Evolutionary conservation across 768 basidiomycete species (phyloP), one percentile per base, ranked within the genome.

Genomic region (Russula sp.): DNA sequence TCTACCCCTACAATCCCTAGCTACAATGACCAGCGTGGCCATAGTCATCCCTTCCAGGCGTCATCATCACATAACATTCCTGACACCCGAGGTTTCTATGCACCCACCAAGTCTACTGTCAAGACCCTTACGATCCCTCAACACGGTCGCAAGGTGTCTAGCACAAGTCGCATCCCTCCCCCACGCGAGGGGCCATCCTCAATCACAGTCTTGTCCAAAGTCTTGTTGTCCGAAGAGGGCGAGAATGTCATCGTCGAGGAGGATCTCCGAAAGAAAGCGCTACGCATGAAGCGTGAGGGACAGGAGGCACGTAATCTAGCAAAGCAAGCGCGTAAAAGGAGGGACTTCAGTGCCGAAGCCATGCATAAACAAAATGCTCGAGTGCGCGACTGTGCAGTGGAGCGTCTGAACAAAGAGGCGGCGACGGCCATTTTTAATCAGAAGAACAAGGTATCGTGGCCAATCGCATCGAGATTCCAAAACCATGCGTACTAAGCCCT

Each of bases 391-490:
- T 34, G 18, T 6, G 40, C 30, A 10, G 46, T 24, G 55, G 51
- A 61, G n/a, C 3, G n/a, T 6, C 24, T 65, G 24, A 40, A 65
- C 18, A n/a, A 34, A 14, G 32, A 16, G 30, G 64, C 64, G 13
- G 54, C 64, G 5, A 11, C 26, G 38, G 24, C 55, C 36, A 26
- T 56, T 7, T 64, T 64, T 13, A 49, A 20, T 30, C 28, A 60
- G 46, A 60, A 60, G 8, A 64, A 64, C 38, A 60, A 42, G 63
- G 63, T 64, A 24, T 8, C 3, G 46, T 18, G 11, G 22, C 24
- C 24, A 22, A 48, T 53, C 44, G 10, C 30, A 28, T 63, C 32
- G 2, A 20, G n/a, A 6, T 20, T n/a, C 18, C 8, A 32, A 14
- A 5, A 40, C 32, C n/a, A 5, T 52, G 28, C 18, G 26, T 46